phyloP scores from a whole-genome alignment of 2,329 filamentous ascomycete species.

The Cladobotryum protrusum region DNA sequence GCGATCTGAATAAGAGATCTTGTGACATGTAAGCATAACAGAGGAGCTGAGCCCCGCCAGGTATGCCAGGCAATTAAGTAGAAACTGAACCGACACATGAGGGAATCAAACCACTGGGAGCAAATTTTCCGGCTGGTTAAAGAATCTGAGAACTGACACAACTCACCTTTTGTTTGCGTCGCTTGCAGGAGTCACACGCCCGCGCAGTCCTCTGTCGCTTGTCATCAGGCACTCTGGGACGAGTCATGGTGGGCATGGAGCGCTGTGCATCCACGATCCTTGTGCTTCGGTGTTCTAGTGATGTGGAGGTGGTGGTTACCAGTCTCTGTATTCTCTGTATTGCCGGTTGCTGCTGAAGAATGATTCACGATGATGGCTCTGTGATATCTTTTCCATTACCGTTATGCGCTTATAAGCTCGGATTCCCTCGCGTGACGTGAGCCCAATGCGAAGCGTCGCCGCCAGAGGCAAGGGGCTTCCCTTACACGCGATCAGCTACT shows the following conservation, averaged over 20 bases:
- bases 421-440: constrained; percentile 8
- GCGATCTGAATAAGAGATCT: too few relatives aligned
- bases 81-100: too few relatives aligned
- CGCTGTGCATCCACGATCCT: constrained; percentile 5
- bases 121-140: background rate
- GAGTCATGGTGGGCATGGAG: constrained; percentile 37
- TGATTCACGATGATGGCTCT: constrained; percentile 5
- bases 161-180: constrained; percentile 61
- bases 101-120: background rate
- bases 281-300: constrained; percentile 1
- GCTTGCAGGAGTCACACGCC: constrained; percentile 60
- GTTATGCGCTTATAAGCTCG: constrained; percentile 8
- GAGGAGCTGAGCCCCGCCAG: too few relatives aligned
- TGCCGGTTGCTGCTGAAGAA: constrained; percentile 4
- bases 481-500: background rate
- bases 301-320: background rate
- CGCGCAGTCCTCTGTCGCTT: constrained; percentile 57
- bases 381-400: constrained; percentile 6
- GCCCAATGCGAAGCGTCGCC: background rate
- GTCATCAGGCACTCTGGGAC: constrained; percentile 50
- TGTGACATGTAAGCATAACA: too few relatives aligned
- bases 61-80: too few relatives aligned
- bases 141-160: constrained; percentile 1
- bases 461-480: constrained; percentile 4
- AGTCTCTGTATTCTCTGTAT: constrained; percentile 1